These are phyloP conservation scores for Rosellinia necatrix DNA, from an alignment of 2,329 filamentous ascomycete species.

Conservation along the genomic window DNA sequence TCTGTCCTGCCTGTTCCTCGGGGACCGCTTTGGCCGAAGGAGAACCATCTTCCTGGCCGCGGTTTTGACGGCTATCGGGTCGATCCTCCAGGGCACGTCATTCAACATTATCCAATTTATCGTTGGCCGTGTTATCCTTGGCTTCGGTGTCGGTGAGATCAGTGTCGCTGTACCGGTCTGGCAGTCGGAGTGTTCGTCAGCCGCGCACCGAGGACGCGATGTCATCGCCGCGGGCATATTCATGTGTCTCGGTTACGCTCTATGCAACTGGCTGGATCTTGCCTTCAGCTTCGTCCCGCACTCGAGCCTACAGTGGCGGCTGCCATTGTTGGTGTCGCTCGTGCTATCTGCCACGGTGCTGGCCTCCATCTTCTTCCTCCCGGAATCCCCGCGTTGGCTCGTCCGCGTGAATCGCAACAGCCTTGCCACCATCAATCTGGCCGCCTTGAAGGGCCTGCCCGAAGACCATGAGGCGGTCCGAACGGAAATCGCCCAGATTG, in stretches of 20 bases:
- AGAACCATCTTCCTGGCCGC: constrained; percentile 47
- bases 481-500: constrained; percentile 52
- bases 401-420: background rate
- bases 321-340: constrained; percentile 43
- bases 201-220: constrained; percentile 49
- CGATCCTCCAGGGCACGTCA: constrained; percentile 47
- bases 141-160: constrained; percentile 45
- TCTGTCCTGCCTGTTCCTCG: constrained; percentile 43
- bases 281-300: constrained; percentile 45
- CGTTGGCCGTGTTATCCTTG: constrained; percentile 47
- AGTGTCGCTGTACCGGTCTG: constrained; percentile 49
- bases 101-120: constrained; percentile 48
- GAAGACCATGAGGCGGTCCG: constrained; percentile 33
- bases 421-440: background rate
- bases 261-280: constrained; percentile 52
- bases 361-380: background rate
- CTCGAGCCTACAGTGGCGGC: constrained; percentile 40
- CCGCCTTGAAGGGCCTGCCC: constrained; percentile 12
- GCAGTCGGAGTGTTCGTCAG: constrained; percentile 45
- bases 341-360: constrained; percentile 37
- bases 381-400: constrained; percentile 9
- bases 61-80: constrained; percentile 48
- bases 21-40: constrained; percentile 48
- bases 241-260: constrained; percentile 44
- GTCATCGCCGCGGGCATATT: constrained; percentile 46